phyloP scores from a whole-genome alignment of 257 asterid species.

The Petrea volubilis region DNA sequence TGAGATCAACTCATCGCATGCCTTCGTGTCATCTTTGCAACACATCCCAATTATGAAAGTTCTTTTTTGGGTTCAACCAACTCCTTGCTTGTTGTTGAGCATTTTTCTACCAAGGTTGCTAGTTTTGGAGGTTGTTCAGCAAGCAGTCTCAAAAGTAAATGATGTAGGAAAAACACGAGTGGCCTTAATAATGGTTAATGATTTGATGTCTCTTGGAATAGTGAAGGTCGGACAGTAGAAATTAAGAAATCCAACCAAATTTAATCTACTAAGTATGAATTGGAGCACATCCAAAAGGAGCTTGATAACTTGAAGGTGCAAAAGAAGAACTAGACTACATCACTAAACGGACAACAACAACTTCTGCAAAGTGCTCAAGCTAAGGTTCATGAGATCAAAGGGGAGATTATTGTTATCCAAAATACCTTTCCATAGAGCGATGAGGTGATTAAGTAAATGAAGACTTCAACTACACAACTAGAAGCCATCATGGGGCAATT shows the following conservation, averaged over 20 bases:
- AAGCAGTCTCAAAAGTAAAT: no score
- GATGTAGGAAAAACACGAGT: no score
- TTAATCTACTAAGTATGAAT: background rate
- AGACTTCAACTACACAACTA: background rate
- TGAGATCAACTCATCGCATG: no score
- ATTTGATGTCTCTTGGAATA: no score
- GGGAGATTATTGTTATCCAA: background rate
- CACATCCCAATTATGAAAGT: no score
- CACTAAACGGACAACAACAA: background rate
- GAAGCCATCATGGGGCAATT: background rate
- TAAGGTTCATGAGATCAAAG: background rate
- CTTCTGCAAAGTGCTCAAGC: no score
- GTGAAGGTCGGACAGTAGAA: background rate
- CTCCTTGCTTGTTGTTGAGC: no score
- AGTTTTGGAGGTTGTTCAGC: no score
- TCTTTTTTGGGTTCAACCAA: no score
- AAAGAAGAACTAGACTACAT: background rate
- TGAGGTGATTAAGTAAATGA: background rate
- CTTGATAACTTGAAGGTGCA: background rate
- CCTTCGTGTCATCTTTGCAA: no score
- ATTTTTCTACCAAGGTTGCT: no score
- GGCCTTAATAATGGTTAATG: no score
- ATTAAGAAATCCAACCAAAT: background rate
- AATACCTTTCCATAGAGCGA: background rate
- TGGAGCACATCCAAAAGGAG: background rate